Base-by-base conservation (phyloP, 2,329 filamentous ascomycete genomes). In the Geosmithia flava region DNA sequence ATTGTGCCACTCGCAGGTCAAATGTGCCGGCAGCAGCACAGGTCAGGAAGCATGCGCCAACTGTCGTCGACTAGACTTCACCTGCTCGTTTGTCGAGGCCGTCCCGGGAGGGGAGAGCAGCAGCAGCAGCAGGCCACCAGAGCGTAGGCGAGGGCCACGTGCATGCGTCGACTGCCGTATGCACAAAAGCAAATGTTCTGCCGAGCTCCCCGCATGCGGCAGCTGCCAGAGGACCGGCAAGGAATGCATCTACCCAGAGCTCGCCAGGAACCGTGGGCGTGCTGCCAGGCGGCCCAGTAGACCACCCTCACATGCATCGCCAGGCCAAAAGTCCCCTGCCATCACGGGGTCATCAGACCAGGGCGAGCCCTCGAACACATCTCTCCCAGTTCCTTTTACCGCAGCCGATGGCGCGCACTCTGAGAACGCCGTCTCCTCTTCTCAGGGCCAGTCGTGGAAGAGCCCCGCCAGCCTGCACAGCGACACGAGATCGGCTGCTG, bases 11-110 rank as follows among this genome's bases (percentile, higher is more conserved):
- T 46, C 40, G 51, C 71, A 74, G 57, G 71, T 74, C 43, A 68
- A 68, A 42, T 74, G 71, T 57, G 66, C 72, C 53, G 66, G 69
- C n/a, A 62, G 69, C n/a, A 62, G 67, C 6, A 65, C 66, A 27
- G 58, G 63, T 46, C 58, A 39, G 17, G 37, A 29, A 20, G 19
- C 68, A 48, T 74, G 71, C 58, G 64, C 66, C 56, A 72, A 73
- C 58, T 74, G 71, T 56, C 66, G 71, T 48, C 68, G 71, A 4
- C 65, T 75, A 42, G 68, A 65, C 49, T 72, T 74, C 53, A 59
- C 60, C 29, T 74, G 71, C 55, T 69, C 70, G 3, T 74, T 71
- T 53, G 46, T 37, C 47, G 8, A 11, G 33, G 3, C 44, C 50
- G 4, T 42, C 44, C 3, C 33, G 27, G 7, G 65, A 70, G 52